These are phyloP conservation scores for Porphyrellus cyaneotinctus DNA, from an alignment of 768 basidiomycete species.

Conservation along the genomic window DNA sequence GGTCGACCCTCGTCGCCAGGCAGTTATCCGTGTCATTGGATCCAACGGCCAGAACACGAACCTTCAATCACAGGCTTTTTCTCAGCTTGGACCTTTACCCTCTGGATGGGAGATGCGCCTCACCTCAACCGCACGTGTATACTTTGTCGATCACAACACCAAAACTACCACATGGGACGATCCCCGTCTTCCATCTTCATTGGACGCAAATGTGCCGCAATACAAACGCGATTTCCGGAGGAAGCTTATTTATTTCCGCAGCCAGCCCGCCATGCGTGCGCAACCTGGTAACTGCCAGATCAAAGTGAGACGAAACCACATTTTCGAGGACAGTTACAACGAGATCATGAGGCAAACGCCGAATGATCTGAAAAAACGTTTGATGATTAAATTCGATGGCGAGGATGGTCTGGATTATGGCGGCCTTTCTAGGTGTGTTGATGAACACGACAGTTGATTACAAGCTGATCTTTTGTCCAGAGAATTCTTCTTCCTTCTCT, in stretches of 20 bases:
- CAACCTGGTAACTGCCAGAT: conserved; percentile 99
- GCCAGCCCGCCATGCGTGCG: conserved; percentile 95
- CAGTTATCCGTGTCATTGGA: conserved; percentile 94
- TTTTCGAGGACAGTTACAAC: conserved; percentile 98
- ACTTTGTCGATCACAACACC: conserved; percentile 99
- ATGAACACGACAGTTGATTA: background rate
- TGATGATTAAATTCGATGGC: conserved; percentile 99
- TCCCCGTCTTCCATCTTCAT: conserved; percentile 88
- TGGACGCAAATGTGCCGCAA: conserved; percentile 96
- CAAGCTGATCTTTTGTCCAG: conserved; percentile 38
- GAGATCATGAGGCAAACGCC: conserved; percentile 99
- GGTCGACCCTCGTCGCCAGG: conserved; percentile 98
- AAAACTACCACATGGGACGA: conserved; percentile 99
- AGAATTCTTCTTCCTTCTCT: conserved; percentile 99
- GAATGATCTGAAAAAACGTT: conserved; percentile 94
- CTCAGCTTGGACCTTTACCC: conserved; percentile 93
- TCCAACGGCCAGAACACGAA: conserved; percentile 85
- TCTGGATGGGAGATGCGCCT: conserved; percentile 99
- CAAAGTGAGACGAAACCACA: conserved; percentile 95
- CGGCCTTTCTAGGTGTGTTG: conserved; percentile 83
- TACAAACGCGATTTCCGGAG: conserved; percentile 99
- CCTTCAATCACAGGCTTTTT: conserved; percentile 91
- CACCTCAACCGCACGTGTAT: conserved; percentile 95
- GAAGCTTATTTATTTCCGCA: conserved; percentile 99
- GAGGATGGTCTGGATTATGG: conserved; percentile 99